A percentile compares a stretch with the other conserved stretches of the same genome.
These are phyloP conservation scores for Lepidium campestre DNA, from an alignment of 441 rosid species.

Conservation along the genomic window DNA sequence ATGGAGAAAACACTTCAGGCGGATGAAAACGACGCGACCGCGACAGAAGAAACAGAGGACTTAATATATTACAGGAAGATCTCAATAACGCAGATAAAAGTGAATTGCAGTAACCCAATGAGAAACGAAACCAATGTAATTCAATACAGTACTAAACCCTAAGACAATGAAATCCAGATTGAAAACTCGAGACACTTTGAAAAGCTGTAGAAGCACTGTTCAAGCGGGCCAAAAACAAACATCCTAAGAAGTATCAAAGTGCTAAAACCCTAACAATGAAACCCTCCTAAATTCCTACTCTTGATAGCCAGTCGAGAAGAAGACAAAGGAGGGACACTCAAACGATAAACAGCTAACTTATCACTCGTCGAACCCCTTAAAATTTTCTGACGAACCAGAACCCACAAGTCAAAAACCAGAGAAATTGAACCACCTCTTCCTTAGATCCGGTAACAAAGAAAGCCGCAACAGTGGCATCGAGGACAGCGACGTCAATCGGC, in stretches of 20 bases:
- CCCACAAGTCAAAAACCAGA: background rate
- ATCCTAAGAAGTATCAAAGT: background rate
- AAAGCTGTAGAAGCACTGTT: background rate
- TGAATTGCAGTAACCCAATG: background rate
- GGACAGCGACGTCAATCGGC: constrained; percentile 89
- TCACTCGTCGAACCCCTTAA: background rate
- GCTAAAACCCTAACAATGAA: constrained; percentile 21
- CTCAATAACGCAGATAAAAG: background rate
- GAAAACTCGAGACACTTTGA: background rate
- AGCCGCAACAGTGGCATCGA: constrained; percentile 97
- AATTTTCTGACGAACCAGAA: background rate
- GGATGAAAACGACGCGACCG: background rate
- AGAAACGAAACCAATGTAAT: constrained; percentile 1
- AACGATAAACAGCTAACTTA: background rate
- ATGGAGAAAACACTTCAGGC: background rate
- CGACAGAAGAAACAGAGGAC: background rate
- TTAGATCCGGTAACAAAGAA: constrained; percentile 99
- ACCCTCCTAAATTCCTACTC: background rate
- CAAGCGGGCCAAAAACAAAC: background rate
- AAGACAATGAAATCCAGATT: constrained; percentile 1
- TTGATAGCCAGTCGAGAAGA: constrained; percentile 10
- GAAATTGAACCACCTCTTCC: constrained; percentile 67
- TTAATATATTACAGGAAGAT: background rate
- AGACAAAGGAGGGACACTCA: background rate
- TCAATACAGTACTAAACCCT: constrained; percentile 13